A percentile compares a stretch with the other conserved stretches of the same genome.
Evolutionary conservation across 2,329 filamentous ascomycete species (phyloP).

Genomic region (Lachnellula arida): DNA sequence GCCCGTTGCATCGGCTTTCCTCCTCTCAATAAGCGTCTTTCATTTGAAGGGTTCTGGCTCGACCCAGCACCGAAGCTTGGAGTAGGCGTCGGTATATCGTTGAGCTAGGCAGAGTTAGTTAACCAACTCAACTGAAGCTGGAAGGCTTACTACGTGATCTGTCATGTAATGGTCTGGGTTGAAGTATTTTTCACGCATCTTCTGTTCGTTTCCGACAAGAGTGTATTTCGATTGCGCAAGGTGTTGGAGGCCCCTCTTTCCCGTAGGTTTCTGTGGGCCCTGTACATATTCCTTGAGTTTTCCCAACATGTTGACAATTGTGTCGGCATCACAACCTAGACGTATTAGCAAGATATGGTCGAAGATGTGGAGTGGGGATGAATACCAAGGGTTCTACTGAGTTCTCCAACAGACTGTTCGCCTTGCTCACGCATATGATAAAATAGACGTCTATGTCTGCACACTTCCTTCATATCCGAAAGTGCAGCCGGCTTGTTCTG

Average conservation of each 20-base stretch:
- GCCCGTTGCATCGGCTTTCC: neutral
- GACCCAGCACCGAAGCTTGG: neutral
- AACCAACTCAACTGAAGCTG: neutral
- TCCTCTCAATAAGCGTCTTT: neutral
- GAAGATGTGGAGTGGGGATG: neutral
- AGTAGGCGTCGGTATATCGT: neutral
- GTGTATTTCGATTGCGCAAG: conserved; percentile 1
- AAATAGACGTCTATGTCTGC: conserved; percentile 14
- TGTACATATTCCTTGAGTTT: neutral
- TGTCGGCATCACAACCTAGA: neutral
- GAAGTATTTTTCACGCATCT: conserved; percentile 9
- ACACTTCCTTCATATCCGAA: conserved; percentile 8
- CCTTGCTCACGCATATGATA: conserved; percentile 10
- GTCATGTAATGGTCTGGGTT: conserved; percentile 10
- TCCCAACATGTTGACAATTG: neutral
- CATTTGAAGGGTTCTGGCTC: neutral
- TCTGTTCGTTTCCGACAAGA: conserved; percentile 7
- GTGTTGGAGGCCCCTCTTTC: neutral
- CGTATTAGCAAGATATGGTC: neutral
- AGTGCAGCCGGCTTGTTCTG: neutral
- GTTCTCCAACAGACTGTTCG: conserved; percentile 9
- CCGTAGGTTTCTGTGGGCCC: neutral
- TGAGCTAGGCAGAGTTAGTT: neutral
- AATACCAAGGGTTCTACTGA: neutral
- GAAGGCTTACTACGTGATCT: conserved; percentile 5